phyloP scores from a whole-genome alignment of 495 filamentous ascomycete genomes.

The Aspergillus nanangensis region DNA sequence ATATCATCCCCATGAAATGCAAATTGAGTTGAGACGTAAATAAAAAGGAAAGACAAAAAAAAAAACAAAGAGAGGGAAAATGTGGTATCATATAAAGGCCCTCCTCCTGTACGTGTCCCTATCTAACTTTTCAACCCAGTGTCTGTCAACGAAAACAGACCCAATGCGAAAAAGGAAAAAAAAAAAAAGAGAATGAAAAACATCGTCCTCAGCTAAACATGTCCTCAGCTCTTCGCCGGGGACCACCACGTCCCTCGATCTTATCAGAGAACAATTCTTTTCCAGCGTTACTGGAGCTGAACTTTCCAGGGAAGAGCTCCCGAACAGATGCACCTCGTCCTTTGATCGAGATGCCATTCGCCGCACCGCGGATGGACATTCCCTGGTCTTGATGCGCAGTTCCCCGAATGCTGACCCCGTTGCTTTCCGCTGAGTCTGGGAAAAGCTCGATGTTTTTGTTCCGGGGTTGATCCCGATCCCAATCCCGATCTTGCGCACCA shows the following conservation, averaged over 20 bases:
- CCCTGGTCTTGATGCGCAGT: conserved; percentile 50
- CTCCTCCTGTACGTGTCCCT: too few relatives aligned
- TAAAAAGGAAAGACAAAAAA: conserved; percentile 1
- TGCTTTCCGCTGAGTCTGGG: conserved; percentile 22
- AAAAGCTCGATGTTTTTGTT: conserved; percentile 39
- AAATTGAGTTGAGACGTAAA: not conserved
- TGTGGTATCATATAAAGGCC: not conserved
- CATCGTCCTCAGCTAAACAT: conserved; percentile 39
- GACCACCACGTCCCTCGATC: conserved; percentile 44
- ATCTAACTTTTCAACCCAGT: too few relatives aligned
- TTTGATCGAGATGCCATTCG: conserved; percentile 42
- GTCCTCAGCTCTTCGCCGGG: conserved; percentile 45
- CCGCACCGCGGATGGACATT: conserved; percentile 62
- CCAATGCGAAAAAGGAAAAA: conserved; percentile 1
- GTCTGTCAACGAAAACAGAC: too few relatives aligned
- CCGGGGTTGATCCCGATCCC: conserved; percentile 16
- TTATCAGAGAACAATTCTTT: conserved; percentile 68
- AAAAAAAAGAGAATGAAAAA: conserved; percentile 5
- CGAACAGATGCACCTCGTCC: conserved; percentile 49
- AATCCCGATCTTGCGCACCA: conserved; percentile 28
- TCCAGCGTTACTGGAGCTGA: conserved; percentile 55
- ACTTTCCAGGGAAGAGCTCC: conserved; percentile 69
- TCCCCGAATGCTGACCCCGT: conserved; percentile 60
- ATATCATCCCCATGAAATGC: not conserved
- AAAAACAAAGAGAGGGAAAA: conserved; percentile 5